Conservation (phyloP, 805 yeast genomes). For the Pichia membranifaciens region DNA sequence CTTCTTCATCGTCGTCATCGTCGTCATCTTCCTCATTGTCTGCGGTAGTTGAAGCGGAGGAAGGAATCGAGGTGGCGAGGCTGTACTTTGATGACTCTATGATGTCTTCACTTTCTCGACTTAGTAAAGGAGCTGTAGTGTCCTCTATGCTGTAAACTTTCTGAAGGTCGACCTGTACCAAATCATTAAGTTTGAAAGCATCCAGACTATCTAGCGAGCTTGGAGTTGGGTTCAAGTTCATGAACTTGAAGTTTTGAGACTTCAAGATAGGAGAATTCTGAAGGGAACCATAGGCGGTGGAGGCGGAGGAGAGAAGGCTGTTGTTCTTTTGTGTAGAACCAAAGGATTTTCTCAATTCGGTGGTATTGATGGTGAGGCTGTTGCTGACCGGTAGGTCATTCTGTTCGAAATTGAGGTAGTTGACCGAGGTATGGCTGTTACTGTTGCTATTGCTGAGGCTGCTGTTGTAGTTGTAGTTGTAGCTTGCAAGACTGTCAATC, state of each 20-base stretch:
- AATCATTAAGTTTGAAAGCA: background rate
- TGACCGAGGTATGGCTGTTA: too few species aligned
- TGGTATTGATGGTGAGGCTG: background rate
- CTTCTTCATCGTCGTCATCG: background rate
- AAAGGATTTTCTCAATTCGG: background rate
- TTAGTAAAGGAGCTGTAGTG: too few species aligned
- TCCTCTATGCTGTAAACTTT: too few species aligned
- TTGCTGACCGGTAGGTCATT: too few species aligned
- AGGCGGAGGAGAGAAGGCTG: background rate
- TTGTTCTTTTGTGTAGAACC: background rate
- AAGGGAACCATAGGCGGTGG: too few species aligned
- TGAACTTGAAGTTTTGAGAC: constrained; percentile 1
- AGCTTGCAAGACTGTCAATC: too few species aligned
- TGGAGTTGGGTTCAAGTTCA: background rate
- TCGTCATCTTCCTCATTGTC: background rate
- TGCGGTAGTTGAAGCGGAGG: background rate
- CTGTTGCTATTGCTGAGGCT: too few species aligned
- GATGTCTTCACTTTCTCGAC: too few species aligned
- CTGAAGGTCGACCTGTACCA: background rate
- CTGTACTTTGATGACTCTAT: too few species aligned
- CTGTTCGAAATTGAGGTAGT: too few species aligned
- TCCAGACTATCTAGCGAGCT: too few species aligned
- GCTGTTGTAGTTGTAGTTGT: background rate
- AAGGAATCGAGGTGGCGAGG: too few species aligned
- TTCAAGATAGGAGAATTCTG: constrained; percentile 6